Evolutionary conservation across 2,329 filamentous ascomycete species (phyloP), one percentile per base, ranked within the genome.

Genomic region (Alternaria gaisen): DNA sequence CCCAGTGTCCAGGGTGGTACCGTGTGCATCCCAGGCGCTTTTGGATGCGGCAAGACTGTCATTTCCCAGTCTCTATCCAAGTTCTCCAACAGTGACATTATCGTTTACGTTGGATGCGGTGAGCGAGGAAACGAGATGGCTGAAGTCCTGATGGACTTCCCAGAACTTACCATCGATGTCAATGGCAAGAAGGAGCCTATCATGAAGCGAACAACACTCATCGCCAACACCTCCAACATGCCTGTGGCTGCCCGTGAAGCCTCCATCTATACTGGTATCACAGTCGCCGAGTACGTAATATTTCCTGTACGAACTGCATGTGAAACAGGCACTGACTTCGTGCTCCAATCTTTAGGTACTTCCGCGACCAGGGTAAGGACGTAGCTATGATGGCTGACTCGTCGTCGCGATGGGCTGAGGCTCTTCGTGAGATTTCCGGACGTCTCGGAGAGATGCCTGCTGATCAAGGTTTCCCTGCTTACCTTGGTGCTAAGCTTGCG

Each of bases 361-460:
- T 98, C 85, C 88, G 95, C 69, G 95, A 99, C 77, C 93, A 97
- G 81, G 95, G 95, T 67, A 94, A 98, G 82, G 87, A 97, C 79
- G 95, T 99, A 40, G 94, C 95, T 73, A 99, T 99, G 95, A 99
- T 99, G 95, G 95, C 95, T 66, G 95, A 99, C 82, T 98, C 95
- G 16, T 91, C 94, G 53, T 99, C 95, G 55, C 93, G 95, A 69
- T 99, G 95, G 95, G 95, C 95, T 66, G 95, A 99, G 84, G 95
- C 95, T 77, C 88, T 99, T 79, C 93, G 95, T 91, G 95, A 99
- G 81, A 90, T 99, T 80, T 99, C 95, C 34, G 95, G 95, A 86
- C 95, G 95, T 87, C 86, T 99, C 63, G 95, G 95, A 86, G 95
- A 99, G 82, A 99, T 99, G 95, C 95, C 95, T 83, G 95, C 95